Percentiles rank a stretch among this genome's conserved stretches.
Evolutionary conservation across 23 red algal species (phyloP).

Genomic region (Gracilariopsis chorda): DNA sequence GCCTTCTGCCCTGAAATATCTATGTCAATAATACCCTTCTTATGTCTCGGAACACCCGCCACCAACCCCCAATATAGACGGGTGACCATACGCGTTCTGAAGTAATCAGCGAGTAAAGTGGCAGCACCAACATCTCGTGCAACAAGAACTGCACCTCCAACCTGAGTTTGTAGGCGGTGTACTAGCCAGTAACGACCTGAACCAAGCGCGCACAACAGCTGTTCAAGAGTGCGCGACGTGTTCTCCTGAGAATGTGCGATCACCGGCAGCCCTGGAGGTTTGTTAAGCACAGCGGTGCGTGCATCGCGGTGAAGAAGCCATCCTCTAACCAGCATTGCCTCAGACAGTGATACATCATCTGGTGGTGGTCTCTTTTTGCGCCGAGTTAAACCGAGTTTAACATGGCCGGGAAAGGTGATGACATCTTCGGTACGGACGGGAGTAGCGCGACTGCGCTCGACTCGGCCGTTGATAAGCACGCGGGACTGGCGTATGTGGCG

Average conservation of each 20-base stretch:
- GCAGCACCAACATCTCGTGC: constrained; percentile 66
- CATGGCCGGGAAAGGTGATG: constrained; percentile 48
- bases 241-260: background rate
- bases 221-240: background rate
- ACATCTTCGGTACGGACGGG: constrained; percentile 29
- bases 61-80: constrained; percentile 73
- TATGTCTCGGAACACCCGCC: background rate
- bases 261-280: constrained; percentile 52
- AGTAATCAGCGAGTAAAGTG: constrained; percentile 16
- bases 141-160: constrained; percentile 53
- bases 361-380: constrained; percentile 40
- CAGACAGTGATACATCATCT: constrained; percentile 53
- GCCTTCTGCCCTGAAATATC: constrained; percentile 48
- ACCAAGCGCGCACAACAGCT: constrained; percentile 36
- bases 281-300: constrained; percentile 44
- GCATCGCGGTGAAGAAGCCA: constrained; percentile 57
- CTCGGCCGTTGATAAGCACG: background rate
- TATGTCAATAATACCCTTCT: constrained; percentile 45
- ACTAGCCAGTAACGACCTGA: constrained; percentile 59
- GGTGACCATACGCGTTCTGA: constrained; percentile 36
- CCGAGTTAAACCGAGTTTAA: constrained; percentile 57
- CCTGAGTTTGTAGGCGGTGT: constrained; percentile 62
- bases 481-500: constrained; percentile 51
- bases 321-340: background rate
- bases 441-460: constrained; percentile 1